These are phyloP conservation scores for Thelephora ganbajun DNA, from an alignment of 768 basidiomycete species.

Conservation along the genomic window DNA sequence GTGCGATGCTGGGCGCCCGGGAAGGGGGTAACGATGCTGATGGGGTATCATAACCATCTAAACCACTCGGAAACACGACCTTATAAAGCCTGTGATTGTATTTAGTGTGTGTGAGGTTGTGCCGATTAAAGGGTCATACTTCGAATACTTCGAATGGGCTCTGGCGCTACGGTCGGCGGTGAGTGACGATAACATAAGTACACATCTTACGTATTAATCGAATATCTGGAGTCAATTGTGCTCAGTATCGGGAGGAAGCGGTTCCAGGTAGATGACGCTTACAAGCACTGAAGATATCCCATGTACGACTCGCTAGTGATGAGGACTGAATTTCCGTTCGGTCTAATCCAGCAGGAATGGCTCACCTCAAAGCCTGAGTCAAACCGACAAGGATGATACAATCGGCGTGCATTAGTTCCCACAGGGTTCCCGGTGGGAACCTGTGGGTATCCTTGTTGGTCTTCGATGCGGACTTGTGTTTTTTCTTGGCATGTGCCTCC, in stretches of 20 bases:
- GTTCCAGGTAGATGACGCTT: slow-evolving; percentile 13
- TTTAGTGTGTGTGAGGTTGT: not conserved
- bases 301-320: slow-evolving; percentile 52
- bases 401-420: slow-evolving; percentile 66
- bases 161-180: slow-evolving; percentile 14
- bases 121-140: slow-evolving; percentile 23
- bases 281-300: slow-evolving; percentile 73
- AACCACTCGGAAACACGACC: slow-evolving; percentile 16
- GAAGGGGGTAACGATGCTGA: slow-evolving; percentile 12
- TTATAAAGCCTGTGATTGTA: slow-evolving; percentile 13
- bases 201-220: slow-evolving; percentile 37
- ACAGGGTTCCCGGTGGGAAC: slow-evolving; percentile 56
- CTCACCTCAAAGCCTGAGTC: slow-evolving; percentile 55
- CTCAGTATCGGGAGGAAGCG: slow-evolving; percentile 4
- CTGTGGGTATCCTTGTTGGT: slow-evolving; percentile 19
- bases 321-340: not conserved
- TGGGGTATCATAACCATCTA: slow-evolving; percentile 15
- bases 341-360: slow-evolving; percentile 1
- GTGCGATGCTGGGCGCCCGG: slow-evolving; percentile 12
- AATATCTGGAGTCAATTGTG: slow-evolving; percentile 18
- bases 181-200: not conserved
- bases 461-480: slow-evolving; percentile 23
- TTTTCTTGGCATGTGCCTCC: slow-evolving; percentile 46
- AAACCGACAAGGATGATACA: slow-evolving; percentile 57
- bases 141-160: slow-evolving; percentile 65